These are phyloP conservation scores for Exserohilum turcica DNA, from an alignment of 2,329 filamentous ascomycete genomes.

Conservation along the genomic window DNA sequence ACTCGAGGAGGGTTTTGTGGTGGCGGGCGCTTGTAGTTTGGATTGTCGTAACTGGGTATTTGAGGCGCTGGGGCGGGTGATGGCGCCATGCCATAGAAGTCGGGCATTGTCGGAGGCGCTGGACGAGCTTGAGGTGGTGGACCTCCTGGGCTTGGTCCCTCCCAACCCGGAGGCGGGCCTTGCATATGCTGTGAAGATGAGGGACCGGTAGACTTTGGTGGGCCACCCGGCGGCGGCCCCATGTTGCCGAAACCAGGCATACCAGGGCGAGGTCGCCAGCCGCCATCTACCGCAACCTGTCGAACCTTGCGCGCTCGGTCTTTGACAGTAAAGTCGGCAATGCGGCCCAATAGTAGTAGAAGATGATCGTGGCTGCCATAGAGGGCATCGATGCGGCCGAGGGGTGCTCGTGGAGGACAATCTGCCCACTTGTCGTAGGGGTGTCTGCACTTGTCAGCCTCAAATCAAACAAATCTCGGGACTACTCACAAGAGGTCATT, in stretches of 20 bases:
- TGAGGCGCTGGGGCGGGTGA: slow-evolving; percentile 49
- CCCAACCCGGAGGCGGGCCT: slow-evolving; percentile 20
- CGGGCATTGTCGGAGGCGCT: slow-evolving; percentile 44
- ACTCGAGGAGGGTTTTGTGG: slow-evolving; percentile 22
- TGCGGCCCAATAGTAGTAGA: slow-evolving; percentile 77
- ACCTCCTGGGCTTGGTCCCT: background rate
- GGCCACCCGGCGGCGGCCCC: slow-evolving; percentile 39
- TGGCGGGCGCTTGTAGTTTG: slow-evolving; percentile 26
- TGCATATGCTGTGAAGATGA: slow-evolving; percentile 22
- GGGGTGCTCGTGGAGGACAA: slow-evolving; percentile 80
- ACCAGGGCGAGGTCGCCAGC: slow-evolving; percentile 58
- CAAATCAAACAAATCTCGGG: background rate
- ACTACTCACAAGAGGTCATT: slow-evolving; percentile 78
- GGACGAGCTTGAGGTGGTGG: slow-evolving; percentile 19
- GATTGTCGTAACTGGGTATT: slow-evolving; percentile 50
- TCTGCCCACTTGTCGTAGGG: slow-evolving; percentile 82
- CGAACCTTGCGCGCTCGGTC: slow-evolving; percentile 80
- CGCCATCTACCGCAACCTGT: slow-evolving; percentile 64
- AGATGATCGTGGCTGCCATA: slow-evolving; percentile 91
- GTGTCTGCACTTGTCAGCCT: slow-evolving; percentile 61
- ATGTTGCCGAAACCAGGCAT: slow-evolving; percentile 50
- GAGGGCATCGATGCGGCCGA: slow-evolving; percentile 77
- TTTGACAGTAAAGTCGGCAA: slow-evolving; percentile 76
- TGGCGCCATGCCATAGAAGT: slow-evolving; percentile 60
- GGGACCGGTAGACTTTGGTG: slow-evolving; percentile 10